Conservation (phyloP, 306 rosid genomes). For the Glycine soja region DNA sequence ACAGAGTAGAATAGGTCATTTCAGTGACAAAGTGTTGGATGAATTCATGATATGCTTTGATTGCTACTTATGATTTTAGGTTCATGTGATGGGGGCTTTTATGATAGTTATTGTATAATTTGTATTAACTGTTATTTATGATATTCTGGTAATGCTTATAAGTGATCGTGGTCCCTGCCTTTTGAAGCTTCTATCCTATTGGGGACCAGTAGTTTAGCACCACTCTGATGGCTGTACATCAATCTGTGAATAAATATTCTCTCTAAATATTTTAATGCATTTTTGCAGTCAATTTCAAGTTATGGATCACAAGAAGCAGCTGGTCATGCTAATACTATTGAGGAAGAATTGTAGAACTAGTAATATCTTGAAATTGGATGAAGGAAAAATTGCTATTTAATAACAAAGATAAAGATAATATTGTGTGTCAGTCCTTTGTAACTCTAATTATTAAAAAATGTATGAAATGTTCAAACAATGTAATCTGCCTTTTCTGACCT, state of each 20-base stretch:
- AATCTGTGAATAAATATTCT: conserved; percentile 31
- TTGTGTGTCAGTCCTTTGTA: background rate
- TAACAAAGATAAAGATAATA: conserved; percentile 11
- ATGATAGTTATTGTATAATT: conserved; percentile 9
- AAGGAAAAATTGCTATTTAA: conserved; percentile 27
- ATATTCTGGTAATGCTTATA: conserved; percentile 12
- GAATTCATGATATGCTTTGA: conserved; percentile 20
- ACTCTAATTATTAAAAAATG: background rate
- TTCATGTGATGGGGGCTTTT: conserved; percentile 30
- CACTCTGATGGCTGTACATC: conserved; percentile 9
- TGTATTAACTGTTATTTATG: background rate
- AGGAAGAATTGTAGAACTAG: conserved; percentile 33
- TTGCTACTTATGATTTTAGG: conserved; percentile 35
- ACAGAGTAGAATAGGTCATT: background rate
- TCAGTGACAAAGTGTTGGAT: conserved; percentile 6
- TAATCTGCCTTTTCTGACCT: conserved; percentile 1
- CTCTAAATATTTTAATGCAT: background rate
- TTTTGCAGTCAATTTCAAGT: conserved; percentile 33
- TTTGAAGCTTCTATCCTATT: conserved; percentile 33
- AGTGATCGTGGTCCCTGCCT: conserved; percentile 38
- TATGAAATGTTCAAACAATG: conserved; percentile 27
- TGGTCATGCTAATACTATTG: conserved; percentile 26
- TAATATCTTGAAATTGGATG: conserved; percentile 38
- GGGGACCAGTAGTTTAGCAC: conserved; percentile 46
- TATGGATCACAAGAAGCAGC: conserved; percentile 48